Evolutionary conservation across 2,329 filamentous ascomycete genomes (phyloP).

Genomic region (Trematosphaeria pertusa): DNA sequence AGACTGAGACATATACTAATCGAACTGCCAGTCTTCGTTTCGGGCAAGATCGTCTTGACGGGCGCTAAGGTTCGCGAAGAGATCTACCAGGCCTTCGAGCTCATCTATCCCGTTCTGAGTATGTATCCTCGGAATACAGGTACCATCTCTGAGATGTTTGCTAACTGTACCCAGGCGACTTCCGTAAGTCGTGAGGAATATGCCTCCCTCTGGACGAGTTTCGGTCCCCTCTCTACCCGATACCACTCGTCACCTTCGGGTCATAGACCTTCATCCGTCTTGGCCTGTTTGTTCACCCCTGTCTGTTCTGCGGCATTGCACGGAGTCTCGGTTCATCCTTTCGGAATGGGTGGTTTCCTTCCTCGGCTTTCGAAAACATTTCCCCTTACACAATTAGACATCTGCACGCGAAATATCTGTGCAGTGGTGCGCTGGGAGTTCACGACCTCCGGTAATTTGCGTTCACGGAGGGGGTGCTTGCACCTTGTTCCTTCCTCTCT

Average conservation of each 20-base stretch:
- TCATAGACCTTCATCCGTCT: too few species aligned
- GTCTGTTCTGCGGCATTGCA: conserved; percentile 49
- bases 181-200: conserved; percentile 64
- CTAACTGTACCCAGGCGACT: conserved; percentile 56
- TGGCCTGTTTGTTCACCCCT: conserved; percentile 17
- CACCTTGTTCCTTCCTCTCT: conserved; percentile 16
- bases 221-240: conserved; percentile 13
- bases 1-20: too few species aligned
- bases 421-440: conserved; percentile 23
- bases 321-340: conserved; percentile 39
- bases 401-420: conserved; percentile 27
- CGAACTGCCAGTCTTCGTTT: conserved; percentile 97
- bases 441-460: conserved; percentile 37
- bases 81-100: conserved; percentile 64
- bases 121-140: too few species aligned
- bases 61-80: conserved; percentile 98
- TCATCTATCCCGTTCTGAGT: conserved; percentile 43
- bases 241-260: too few species aligned
- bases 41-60: conserved; percentile 96
- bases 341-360: conserved; percentile 25
- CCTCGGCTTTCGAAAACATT: conserved; percentile 36
- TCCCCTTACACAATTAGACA: conserved; percentile 39
- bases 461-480: conserved; percentile 22
- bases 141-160: conserved; percentile 50
- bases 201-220: conserved; percentile 5